Percentiles rank a stretch among this genome's conserved stretches.
Conservation (phyloP, 306 rosid species). For the Gillenia trifoliata region DNA sequence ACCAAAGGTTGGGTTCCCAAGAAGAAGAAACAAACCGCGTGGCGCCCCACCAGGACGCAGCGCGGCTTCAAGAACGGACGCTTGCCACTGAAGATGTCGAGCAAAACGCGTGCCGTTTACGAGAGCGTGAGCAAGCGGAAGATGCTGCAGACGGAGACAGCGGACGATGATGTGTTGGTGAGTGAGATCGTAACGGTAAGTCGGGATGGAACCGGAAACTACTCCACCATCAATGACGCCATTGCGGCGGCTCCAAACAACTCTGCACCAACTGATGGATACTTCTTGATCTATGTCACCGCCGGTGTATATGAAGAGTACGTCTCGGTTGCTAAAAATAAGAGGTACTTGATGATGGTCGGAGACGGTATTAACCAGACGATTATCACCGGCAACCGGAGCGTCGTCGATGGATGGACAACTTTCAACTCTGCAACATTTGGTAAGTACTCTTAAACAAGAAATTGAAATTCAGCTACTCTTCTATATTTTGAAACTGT, state of each 20-base stretch:
- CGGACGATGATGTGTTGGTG: conserved; percentile 34
- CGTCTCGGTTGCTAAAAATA: conserved; percentile 59
- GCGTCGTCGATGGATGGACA: conserved; percentile 79
- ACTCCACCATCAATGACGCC: conserved; percentile 73
- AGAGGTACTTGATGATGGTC: conserved; percentile 64
- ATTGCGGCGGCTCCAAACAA: conserved; percentile 76
- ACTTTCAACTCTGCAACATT: conserved; percentile 89
- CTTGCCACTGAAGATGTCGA: conserved; percentile 69
- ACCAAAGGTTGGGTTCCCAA: conserved; percentile 68
- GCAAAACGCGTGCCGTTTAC: conserved; percentile 40
- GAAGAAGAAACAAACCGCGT: conserved; percentile 17
- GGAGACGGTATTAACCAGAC: conserved; percentile 89
- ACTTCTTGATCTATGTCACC: conserved; percentile 71
- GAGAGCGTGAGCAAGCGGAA: conserved; percentile 64
- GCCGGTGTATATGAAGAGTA: conserved; percentile 81
- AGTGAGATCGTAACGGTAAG: conserved; percentile 64
- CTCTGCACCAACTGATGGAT: conserved; percentile 41
- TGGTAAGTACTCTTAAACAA: conserved; percentile 35
- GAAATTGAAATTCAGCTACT: not conserved
- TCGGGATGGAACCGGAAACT: conserved; percentile 72
- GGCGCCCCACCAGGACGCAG: conserved; percentile 30
- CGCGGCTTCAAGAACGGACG: conserved; percentile 52
- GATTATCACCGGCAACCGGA: conserved; percentile 66
- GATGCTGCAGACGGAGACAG: conserved; percentile 26
- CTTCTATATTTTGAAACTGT: no score